A percentile compares a stretch with the other conserved stretches of the same genome.
Evolutionary conservation across 2,329 filamentous ascomycete genomes (phyloP).

Genomic region (Epichloe typhina): DNA sequence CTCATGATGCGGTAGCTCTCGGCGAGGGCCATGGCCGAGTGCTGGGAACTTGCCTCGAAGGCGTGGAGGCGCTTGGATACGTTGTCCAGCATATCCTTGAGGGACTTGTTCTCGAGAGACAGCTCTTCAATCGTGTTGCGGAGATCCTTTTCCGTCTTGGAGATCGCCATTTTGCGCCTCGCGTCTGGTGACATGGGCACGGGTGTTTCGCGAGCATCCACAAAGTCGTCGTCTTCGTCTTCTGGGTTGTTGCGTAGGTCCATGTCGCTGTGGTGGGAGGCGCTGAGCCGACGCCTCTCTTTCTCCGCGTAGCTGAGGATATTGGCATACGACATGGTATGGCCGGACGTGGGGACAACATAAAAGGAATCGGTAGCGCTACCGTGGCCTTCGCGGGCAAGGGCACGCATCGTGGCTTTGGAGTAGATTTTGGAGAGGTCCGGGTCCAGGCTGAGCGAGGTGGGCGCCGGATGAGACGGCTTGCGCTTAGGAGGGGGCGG

Average conservation of each 20-base stretch:
- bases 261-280: slow-evolving; percentile 35
- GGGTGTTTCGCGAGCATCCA: slow-evolving; percentile 66
- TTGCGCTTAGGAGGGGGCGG: slow-evolving; percentile 24
- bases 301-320: slow-evolving; percentile 64
- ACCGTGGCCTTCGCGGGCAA: slow-evolving; percentile 54
- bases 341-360: slow-evolving; percentile 81
- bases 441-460: slow-evolving; percentile 36
- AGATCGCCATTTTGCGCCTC: slow-evolving; percentile 27
- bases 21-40: slow-evolving; percentile 70
- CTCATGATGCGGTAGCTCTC: slow-evolving; percentile 62
- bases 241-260: slow-evolving; percentile 24
- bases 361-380: slow-evolving; percentile 68
- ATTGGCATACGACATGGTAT: slow-evolving; percentile 84
- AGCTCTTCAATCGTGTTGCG: slow-evolving; percentile 76
- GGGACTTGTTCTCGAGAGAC: slow-evolving; percentile 71
- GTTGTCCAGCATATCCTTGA: slow-evolving; percentile 77
- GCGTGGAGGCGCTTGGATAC: slow-evolving; percentile 78
- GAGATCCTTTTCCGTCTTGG: slow-evolving; percentile 29
- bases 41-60: slow-evolving; percentile 87
- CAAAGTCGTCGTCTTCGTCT: slow-evolving; percentile 75
- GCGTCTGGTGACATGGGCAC: slow-evolving; percentile 29
- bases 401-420: slow-evolving; percentile 66
- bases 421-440: slow-evolving; percentile 79
- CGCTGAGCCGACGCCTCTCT: slow-evolving; percentile 46
- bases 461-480: slow-evolving; percentile 13